Percentiles rank a stretch among this genome's conserved stretches.
These are phyloP conservation scores for Leucoagaricus sp. DNA, from an alignment of 1,284 basidiomycete genomes.

Conservation along the genomic window DNA sequence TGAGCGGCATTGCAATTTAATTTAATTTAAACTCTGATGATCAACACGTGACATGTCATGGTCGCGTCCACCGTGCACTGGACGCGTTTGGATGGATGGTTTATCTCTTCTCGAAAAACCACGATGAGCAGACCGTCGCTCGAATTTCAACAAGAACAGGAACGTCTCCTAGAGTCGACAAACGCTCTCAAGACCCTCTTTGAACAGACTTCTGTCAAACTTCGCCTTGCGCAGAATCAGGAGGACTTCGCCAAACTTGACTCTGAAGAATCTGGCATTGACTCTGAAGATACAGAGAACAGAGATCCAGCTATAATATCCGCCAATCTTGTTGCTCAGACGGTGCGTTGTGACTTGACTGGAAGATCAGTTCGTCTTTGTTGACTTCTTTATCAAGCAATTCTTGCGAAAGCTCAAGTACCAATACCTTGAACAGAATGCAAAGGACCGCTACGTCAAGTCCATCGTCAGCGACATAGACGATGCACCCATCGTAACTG, in stretches of 20 bases:
- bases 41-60: neutral
- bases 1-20: too few relatives aligned
- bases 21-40: too few relatives aligned
- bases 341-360: conserved; percentile 32
- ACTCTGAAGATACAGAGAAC: conserved; percentile 34
- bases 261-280: conserved; percentile 31
- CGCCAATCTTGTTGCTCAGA: conserved; percentile 47
- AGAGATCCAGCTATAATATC: conserved; percentile 50
- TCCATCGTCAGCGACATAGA: conserved; percentile 82
- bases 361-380: neutral
- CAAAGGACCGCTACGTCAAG: conserved; percentile 83
- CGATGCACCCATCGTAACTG: conserved; percentile 73
- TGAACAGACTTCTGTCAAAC: conserved; percentile 29
- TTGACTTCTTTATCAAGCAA: conserved; percentile 42
- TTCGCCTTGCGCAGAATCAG: conserved; percentile 38
- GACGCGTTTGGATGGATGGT: neutral
- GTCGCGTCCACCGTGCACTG: too few relatives aligned
- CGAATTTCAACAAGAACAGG: conserved; percentile 31
- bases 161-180: conserved; percentile 29
- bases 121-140: conserved; percentile 24
- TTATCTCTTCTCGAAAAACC: neutral
- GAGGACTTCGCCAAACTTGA: conserved; percentile 39
- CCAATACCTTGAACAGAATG: conserved; percentile 84
- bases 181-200: conserved; percentile 28
- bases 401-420: conserved; percentile 85